A percentile compares a stretch with the other conserved stretches of the same genome.
These are phyloP conservation scores for Dillenia suffruticosa DNA, from an alignment of 164 flowering plant genomes.

Conservation along the genomic window DNA sequence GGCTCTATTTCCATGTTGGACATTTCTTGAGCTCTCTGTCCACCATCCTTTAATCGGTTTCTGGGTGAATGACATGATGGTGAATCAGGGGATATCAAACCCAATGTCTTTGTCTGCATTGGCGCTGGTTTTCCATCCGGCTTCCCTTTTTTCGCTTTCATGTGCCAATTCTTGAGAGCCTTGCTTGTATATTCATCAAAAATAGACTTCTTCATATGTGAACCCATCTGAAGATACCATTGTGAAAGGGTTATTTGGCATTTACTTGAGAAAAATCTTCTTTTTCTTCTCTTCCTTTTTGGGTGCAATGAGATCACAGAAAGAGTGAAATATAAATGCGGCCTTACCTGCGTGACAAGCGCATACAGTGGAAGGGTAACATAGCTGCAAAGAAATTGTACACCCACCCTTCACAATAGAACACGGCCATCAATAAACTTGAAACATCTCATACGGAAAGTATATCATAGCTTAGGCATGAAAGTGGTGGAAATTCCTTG, in stretches of 20 bases:
- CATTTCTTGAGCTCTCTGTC: conserved; percentile 13
- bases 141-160: conserved; percentile 56
- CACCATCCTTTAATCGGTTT: conserved; percentile 18
- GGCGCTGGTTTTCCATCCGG: conserved; percentile 19
- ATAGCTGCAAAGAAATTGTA: conserved; percentile 85
- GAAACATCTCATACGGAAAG: background rate
- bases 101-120: conserved; percentile 24
- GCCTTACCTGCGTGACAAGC: conserved; percentile 85
- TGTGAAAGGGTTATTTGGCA: too few relatives aligned
- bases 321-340: background rate
- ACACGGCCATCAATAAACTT: background rate
- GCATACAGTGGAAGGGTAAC: conserved; percentile 94
- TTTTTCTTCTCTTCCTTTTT: background rate
- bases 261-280: background rate
- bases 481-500: background rate
- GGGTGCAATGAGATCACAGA: background rate
- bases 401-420: conserved; percentile 46
- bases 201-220: conserved; percentile 77
- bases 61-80: conserved; percentile 27
- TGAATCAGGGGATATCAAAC: conserved; percentile 28
- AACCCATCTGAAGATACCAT: conserved; percentile 69
- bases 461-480: background rate
- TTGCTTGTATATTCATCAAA: conserved; percentile 87
- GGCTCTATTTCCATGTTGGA: conserved; percentile 26
- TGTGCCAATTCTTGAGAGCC: conserved; percentile 80